Percentiles rank a stretch among this genome's conserved stretches.
These are phyloP conservation scores for Dactylis glomerata DNA, from an alignment of 176 grass and related monocot genomes.

Conservation along the genomic window DNA sequence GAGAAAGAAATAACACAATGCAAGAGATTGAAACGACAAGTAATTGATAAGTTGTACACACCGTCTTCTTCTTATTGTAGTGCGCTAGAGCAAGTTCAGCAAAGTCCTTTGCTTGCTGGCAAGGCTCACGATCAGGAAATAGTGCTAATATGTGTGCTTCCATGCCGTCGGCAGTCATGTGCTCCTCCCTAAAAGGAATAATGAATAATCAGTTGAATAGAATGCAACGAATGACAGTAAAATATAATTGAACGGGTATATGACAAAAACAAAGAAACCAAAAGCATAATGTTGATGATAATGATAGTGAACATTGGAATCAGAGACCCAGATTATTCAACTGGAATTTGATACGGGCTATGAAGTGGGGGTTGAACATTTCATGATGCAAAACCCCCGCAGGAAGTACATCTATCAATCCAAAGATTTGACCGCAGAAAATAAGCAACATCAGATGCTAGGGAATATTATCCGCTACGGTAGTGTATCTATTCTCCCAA, in stretches of 20 bases:
- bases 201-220: background rate
- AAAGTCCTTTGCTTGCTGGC: background rate
- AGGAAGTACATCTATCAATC: no score
- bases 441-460: no score
- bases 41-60: background rate
- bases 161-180: background rate
- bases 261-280: background rate
- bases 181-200: background rate
- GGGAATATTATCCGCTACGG: no score
- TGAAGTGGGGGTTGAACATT: no score
- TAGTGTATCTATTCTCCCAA: no score
- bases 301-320: no score
- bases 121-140: background rate
- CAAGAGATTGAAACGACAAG: background rate
- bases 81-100: background rate
- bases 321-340: no score
- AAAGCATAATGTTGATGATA: background rate
- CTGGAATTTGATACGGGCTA: no score
- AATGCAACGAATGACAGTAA: background rate
- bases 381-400: no score
- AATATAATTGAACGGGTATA: background rate
- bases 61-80: no score
- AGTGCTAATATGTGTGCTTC: background rate
- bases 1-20: background rate
- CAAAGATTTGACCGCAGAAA: no score